Conservation (phyloP, 75 land plant species). For the Isoetes taiwanensis region DNA sequence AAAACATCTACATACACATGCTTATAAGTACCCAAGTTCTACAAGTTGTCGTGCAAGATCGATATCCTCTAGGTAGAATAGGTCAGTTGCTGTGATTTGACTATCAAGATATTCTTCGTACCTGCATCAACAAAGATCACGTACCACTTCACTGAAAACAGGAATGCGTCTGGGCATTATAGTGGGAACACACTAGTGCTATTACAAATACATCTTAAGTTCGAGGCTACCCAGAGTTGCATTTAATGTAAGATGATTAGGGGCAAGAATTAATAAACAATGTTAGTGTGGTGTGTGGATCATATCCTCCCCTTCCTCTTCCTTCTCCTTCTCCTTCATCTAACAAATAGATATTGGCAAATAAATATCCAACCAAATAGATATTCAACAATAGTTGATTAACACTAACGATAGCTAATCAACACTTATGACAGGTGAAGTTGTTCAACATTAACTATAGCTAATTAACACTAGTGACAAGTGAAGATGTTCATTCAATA, state of each 20-base stretch:
- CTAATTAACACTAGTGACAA: too few species aligned
- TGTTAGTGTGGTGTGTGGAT: neutral
- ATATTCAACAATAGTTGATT: too few species aligned
- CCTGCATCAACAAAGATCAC: constrained; percentile 7
- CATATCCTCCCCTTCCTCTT: constrained; percentile 8
- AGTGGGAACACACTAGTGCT: neutral
- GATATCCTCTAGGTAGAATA: constrained; percentile 28
- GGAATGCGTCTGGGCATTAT: neutral
- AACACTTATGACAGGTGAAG: too few species aligned
- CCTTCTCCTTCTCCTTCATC: too few species aligned
- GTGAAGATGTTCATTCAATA: too few species aligned
- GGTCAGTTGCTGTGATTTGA: constrained; percentile 21
- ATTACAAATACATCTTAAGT: neutral
- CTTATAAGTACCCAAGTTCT: constrained; percentile 19
- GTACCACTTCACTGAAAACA: neutral
- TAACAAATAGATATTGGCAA: too few species aligned
- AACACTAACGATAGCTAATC: too few species aligned
- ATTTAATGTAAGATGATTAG: neutral
- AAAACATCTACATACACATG: neutral
- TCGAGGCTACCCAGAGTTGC: neutral
- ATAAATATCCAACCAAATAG: too few species aligned
- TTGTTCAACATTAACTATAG: too few species aligned
- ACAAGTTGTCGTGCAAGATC: constrained; percentile 27
- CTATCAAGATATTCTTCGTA: constrained; percentile 32
- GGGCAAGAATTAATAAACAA: neutral